Conservation (phyloP, 2,329 filamentous ascomycete species). For the Lachnellula cervina region DNA sequence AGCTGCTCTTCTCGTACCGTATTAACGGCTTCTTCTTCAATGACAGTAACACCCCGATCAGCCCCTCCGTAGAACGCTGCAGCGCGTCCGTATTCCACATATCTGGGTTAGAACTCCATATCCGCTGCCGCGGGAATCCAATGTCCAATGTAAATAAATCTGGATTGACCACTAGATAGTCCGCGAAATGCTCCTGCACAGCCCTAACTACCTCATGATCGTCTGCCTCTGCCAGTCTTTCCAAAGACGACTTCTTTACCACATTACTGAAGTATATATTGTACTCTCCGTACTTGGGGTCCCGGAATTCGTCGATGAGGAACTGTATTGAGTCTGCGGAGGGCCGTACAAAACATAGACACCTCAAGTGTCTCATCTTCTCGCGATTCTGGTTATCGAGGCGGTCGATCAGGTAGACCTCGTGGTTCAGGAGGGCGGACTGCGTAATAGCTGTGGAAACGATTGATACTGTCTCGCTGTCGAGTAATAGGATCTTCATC, state of each 20-base stretch:
- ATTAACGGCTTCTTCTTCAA: slow-evolving; percentile 97
- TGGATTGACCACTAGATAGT: slow-evolving; percentile 91
- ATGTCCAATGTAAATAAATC: slow-evolving; percentile 83
- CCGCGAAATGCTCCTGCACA: slow-evolving; percentile 94
- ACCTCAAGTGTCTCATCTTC: slow-evolving; percentile 96
- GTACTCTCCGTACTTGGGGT: slow-evolving; percentile 97
- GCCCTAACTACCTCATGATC: slow-evolving; percentile 94
- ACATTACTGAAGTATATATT: slow-evolving; percentile 97
- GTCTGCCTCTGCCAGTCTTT: slow-evolving; percentile 91
- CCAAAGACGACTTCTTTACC: slow-evolving; percentile 90
- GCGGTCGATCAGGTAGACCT: slow-evolving; percentile 96
- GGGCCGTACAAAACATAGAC: slow-evolving; percentile 87
- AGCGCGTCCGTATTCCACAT: slow-evolving; percentile 87
- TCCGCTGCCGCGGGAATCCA: slow-evolving; percentile 63
- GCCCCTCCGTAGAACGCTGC: slow-evolving; percentile 79
- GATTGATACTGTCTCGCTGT: slow-evolving; percentile 89
- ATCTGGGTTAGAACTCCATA: slow-evolving; percentile 81
- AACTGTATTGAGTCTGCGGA: slow-evolving; percentile 89
- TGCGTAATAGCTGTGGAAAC: slow-evolving; percentile 95
- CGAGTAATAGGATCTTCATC: slow-evolving; percentile 96
- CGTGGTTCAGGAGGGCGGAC: slow-evolving; percentile 88
- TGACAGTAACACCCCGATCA: slow-evolving; percentile 77
- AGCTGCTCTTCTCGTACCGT: slow-evolving; percentile 85
- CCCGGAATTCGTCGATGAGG: slow-evolving; percentile 89
- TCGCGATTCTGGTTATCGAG: slow-evolving; percentile 85